Evolutionary conservation across 495 filamentous ascomycete species (phyloP).

Genomic region (Echria macrotheca): DNA sequence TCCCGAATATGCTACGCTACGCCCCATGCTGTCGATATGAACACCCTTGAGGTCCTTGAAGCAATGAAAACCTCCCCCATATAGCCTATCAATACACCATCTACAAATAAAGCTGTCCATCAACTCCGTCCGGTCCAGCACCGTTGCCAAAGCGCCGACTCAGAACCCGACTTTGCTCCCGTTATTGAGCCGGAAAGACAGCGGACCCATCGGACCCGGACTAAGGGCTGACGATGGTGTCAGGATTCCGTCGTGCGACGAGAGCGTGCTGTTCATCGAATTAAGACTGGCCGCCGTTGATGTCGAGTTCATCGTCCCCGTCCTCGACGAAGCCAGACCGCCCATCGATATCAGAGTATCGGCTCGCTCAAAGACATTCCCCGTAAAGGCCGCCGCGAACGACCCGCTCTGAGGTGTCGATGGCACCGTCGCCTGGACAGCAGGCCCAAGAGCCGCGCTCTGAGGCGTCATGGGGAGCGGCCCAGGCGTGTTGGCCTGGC

Average conservation of each 20-base stretch:
- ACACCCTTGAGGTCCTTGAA: no score
- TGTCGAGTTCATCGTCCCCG: constrained; percentile 41
- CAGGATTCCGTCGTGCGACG: constrained; percentile 24
- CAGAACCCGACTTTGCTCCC: constrained; percentile 26
- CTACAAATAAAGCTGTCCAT: no score
- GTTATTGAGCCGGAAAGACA: constrained; percentile 24
- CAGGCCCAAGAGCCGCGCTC: constrained; percentile 80
- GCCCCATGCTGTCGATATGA: no score
- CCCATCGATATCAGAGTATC: constrained; percentile 62
- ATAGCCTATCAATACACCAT: no score
- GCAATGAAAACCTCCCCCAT: no score
- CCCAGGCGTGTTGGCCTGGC: constrained; percentile 30
- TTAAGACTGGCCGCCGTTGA: constrained; percentile 35
- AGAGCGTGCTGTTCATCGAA: constrained; percentile 35
- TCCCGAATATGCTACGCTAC: no score
- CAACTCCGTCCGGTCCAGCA: no score
- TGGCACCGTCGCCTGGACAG: constrained; percentile 83
- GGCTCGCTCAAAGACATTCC: constrained; percentile 69
- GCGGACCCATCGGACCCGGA: constrained; percentile 25
- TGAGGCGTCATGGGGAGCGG: constrained; percentile 61
- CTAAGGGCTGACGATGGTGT: constrained; percentile 36
- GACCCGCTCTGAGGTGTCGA: constrained; percentile 65
- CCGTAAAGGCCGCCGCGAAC: constrained; percentile 60
- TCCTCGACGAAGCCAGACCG: constrained; percentile 37
- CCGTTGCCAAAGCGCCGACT: no score